Evolutionary conservation across 1,284 basidiomycete genomes (phyloP), one percentile per base, ranked within the genome.

Genomic region (Exobasidium cylindrosporum): DNA sequence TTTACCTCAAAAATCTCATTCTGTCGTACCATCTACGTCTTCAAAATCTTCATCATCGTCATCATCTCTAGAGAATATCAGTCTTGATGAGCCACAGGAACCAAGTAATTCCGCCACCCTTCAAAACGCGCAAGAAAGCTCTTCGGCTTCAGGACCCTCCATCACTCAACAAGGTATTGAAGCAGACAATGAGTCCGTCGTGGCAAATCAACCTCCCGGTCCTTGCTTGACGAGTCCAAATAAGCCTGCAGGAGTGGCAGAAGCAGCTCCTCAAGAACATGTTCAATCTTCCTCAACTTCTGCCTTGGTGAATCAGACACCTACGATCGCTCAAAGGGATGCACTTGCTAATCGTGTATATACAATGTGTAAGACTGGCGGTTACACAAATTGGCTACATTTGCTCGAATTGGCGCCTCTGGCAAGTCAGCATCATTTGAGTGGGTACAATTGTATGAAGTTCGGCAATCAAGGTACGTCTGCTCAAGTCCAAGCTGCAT

Each of bases 391-490:
- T 23, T 78, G 76, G 76, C 56, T 74, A 17, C 63, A 64, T n/a
- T 63, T 78, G 26, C 66, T 77, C 60, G 66, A 78, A 21, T 64
- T 72, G 29, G 67, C 70, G 1, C 68, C 66, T 29, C 63, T 78
- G 1, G 73, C 75, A 0, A 76, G 74, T n/a, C 76, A 78, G 58
- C 74, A 78, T 54, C 76, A 78, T 54, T 57, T 77, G 54, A 73
- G 72, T 28, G 62, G 67, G 3, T 78, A 78, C 61, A 69, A 66
- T 46, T 49, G 64, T 50, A 63, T 77, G 60, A 78, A 78, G 56
- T 77, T 72, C 28, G 76, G 76, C 7, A 57, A 59, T 1, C 54
- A 57, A 23, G 73, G 64, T 40, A 49, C 52, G 35, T 40, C 10
- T 40, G 35, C 17, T 40, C 35, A n/a, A 40, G 21, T 28, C 13